These are phyloP conservation scores for Epichloe elymi DNA, from an alignment of 2,329 filamentous ascomycete species.

Conservation along the genomic window DNA sequence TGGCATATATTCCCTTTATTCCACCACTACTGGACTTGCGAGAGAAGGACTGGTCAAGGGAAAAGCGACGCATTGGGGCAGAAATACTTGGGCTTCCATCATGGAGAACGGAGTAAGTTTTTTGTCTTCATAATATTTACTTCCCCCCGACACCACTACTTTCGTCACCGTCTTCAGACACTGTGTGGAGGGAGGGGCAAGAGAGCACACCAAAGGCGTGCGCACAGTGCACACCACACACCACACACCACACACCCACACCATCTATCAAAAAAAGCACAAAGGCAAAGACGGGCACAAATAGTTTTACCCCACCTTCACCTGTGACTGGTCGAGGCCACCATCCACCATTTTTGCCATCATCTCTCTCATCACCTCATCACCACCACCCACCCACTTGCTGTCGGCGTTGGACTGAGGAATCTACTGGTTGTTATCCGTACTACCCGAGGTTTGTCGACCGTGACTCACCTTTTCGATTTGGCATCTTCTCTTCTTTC, in stretches of 20 bases:
- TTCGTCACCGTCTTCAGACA: neutral
- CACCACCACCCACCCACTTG: constrained; percentile 1
- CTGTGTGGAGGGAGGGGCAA: neutral
- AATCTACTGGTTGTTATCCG: neutral
- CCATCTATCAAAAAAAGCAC: neutral
- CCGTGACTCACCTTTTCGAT: neutral
- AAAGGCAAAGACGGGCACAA: constrained; percentile 2
- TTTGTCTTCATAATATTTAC: neutral
- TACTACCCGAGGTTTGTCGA: neutral
- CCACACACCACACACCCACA: neutral
- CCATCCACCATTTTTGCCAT: constrained; percentile 4
- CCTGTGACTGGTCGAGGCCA: constrained; percentile 6
- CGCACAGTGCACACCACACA: neutral
- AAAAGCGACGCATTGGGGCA: neutral
- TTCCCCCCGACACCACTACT: neutral
- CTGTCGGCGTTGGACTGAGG: neutral
- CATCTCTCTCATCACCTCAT: neutral
- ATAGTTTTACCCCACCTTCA: constrained; percentile 8
- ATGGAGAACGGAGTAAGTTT: constrained; percentile 12
- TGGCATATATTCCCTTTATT: no score
- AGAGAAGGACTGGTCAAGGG: neutral
- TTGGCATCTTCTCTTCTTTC: neutral
- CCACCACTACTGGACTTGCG: neutral
- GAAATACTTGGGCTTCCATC: constrained; percentile 3
- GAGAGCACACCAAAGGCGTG: neutral